Conservation (phyloP, 2,329 filamentous ascomycete species). For the Cucurbitaria berberidis region DNA sequence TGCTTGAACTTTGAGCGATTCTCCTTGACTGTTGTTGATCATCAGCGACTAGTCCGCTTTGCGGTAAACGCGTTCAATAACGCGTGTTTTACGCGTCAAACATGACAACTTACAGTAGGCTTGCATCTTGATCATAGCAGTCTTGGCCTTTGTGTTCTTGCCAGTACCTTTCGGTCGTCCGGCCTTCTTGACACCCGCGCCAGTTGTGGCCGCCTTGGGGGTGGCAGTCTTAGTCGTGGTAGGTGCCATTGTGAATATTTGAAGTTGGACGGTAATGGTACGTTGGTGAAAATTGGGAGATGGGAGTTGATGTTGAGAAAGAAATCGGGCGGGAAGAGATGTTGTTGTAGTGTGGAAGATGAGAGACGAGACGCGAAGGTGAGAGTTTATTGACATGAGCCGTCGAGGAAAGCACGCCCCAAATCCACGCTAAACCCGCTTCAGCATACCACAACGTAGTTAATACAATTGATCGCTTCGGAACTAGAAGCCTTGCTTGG, state of each 20-base stretch:
- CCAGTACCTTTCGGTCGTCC: slow-evolving; percentile 20
- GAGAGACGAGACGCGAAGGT: slow-evolving; percentile 9
- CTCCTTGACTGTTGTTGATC: slow-evolving; percentile 39
- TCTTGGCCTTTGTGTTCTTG: slow-evolving; percentile 35
- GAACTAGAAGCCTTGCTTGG: slow-evolving; percentile 5
- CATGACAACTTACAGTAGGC: slow-evolving; percentile 39
- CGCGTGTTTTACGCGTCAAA: slow-evolving; percentile 12
- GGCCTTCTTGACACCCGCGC: slow-evolving; percentile 39
- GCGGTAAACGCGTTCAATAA: slow-evolving; percentile 22
- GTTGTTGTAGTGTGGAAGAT: slow-evolving; percentile 7
- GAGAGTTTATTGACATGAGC: slow-evolving; percentile 20
- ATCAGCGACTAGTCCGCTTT: background rate
- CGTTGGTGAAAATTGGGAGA: background rate
- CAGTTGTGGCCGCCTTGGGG: slow-evolving; percentile 29
- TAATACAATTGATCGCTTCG: slow-evolving; percentile 6
- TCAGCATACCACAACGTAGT: slow-evolving; percentile 9
- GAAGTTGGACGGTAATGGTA: background rate
- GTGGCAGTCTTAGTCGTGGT: slow-evolving; percentile 32
- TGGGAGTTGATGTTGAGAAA: background rate
- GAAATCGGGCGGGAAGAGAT: slow-evolving; percentile 1
- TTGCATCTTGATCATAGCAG: slow-evolving; percentile 46
- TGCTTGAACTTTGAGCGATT: slow-evolving; percentile 45
- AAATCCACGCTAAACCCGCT: slow-evolving; percentile 1
- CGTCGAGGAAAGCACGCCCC: slow-evolving; percentile 10
- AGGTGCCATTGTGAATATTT: slow-evolving; percentile 29